phyloP scores from a whole-genome alignment of 176 grass and related monocot genomes.

The Saccharum officinarum region DNA sequence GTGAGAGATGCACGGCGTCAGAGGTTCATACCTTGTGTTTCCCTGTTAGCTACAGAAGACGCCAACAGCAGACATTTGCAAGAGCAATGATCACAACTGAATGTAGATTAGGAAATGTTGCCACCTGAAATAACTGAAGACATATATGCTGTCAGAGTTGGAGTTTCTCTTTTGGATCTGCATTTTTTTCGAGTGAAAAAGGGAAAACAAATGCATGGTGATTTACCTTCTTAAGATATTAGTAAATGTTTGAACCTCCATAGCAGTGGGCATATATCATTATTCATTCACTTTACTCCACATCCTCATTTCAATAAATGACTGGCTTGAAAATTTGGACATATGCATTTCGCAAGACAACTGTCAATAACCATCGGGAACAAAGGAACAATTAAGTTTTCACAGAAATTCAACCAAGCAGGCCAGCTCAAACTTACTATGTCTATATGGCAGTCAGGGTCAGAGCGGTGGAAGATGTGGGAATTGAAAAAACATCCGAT shows the following conservation, averaged over 20 bases:
- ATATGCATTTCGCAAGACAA: neutral
- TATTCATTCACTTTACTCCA: too few relatives aligned
- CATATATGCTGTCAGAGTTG: neutral
- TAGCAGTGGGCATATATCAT: too few relatives aligned
- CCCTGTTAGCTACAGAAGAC: neutral
- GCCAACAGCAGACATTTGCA: too few relatives aligned
- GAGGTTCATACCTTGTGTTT: neutral
- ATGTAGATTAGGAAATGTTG: neutral
- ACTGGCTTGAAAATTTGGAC: neutral
- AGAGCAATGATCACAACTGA: too few relatives aligned
- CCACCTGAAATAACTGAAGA: neutral
- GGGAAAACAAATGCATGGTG: neutral
- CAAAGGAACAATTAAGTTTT: neutral
- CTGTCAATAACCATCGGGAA: neutral
- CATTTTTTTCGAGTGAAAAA: neutral
- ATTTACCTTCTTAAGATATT: neutral
- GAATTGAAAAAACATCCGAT: neutral
- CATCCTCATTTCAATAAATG: neutral
- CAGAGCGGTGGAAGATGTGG: neutral
- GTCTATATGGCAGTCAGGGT: neutral
- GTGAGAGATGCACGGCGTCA: constrained; percentile 9
- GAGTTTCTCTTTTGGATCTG: too few relatives aligned
- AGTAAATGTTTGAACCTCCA: too few relatives aligned
- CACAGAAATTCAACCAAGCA: neutral
- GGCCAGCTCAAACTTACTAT: neutral